Evolutionary conservation across 1,284 basidiomycete genomes (phyloP), one percentile per base, ranked within the genome.

Genomic region (Ceratobasidium sp.): DNA sequence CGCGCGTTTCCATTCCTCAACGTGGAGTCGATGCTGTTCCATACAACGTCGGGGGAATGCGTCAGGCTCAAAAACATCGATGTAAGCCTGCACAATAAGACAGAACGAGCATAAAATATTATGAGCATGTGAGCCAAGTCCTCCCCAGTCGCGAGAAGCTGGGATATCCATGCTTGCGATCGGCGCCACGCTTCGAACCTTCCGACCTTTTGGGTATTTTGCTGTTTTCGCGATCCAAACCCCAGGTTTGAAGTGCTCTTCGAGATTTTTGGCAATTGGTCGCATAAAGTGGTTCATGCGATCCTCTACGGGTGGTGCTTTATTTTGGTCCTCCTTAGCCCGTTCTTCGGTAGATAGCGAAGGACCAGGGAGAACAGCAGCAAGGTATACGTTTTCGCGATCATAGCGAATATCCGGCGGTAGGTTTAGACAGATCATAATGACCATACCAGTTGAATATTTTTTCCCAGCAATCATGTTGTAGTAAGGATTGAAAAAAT

Each of bases 361-460:
- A 3, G 83, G 84, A 28, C 53, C 82, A 3, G 83, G 86, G 84
- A 83, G 83, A 20, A 87, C 80, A 2, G 85, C 85, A 12, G 83
- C 84, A 18, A 87, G 81, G 77, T 82, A 87, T n/a, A 87, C 80
- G 68, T 87, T 86, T 69, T 87, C 84, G 3, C 80, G 67, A 23
- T 82, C 80, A 77, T 84, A 84, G 0, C 86, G 84, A n/a, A 85
- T 42, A 2, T 81, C 51, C 0, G 81, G 81, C 4, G 86, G 86
- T 23, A 87, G 83, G 78, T 86, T 87, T 20, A 86, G 79, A 67
- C 86, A 87, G 0, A 84, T 81, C 76, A 89, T 79, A 0, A 80
- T 81, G 0, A 89, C 85, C 0, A 82, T 81, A 0, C 86, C 85
- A 42, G 84, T 72, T 3, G 85, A 86, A 0, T 78, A 76, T 5